phyloP scores from a whole-genome alignment of 1,284 basidiomycete genomes.

The Papiliotrema fonsecae region DNA sequence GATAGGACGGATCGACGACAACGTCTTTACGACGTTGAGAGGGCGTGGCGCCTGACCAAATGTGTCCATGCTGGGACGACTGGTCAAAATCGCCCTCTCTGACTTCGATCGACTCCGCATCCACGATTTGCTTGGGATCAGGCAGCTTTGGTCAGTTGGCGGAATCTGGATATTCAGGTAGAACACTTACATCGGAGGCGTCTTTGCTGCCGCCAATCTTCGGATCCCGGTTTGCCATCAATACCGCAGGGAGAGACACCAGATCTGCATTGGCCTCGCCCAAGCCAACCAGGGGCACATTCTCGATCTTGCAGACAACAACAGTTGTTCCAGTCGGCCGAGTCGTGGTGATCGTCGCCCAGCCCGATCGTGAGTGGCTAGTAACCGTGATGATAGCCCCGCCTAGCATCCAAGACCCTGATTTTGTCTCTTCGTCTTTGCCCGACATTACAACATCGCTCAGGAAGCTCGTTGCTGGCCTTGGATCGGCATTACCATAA shows the following conservation, averaged over 20 bases:
- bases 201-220: constrained; percentile 61
- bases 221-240: constrained; percentile 68
- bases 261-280: constrained; percentile 75
- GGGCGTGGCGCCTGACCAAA: constrained; percentile 77
- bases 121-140: constrained; percentile 16
- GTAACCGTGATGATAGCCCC: constrained; percentile 82
- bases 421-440: constrained; percentile 38
- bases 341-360: constrained; percentile 82
- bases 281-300: constrained; percentile 73
- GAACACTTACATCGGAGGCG: no score
- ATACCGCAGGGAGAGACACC: constrained; percentile 62
- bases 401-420: constrained; percentile 79
- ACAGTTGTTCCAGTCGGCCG: constrained; percentile 82
- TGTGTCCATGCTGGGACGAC: constrained; percentile 51
- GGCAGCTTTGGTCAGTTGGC: not conserved
- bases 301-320: constrained; percentile 85
- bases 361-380: constrained; percentile 68
- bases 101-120: constrained; percentile 15
- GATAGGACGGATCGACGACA: constrained; percentile 76
- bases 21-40: constrained; percentile 83
- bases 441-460: constrained; percentile 56
- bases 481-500: constrained; percentile 88
- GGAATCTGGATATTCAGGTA: no score
- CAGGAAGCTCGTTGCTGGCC: constrained; percentile 75
- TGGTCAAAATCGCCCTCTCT: constrained; percentile 16